Conservation (phyloP, 192 early-diverging fungal species). For the Backusella psychrophila region DNA sequence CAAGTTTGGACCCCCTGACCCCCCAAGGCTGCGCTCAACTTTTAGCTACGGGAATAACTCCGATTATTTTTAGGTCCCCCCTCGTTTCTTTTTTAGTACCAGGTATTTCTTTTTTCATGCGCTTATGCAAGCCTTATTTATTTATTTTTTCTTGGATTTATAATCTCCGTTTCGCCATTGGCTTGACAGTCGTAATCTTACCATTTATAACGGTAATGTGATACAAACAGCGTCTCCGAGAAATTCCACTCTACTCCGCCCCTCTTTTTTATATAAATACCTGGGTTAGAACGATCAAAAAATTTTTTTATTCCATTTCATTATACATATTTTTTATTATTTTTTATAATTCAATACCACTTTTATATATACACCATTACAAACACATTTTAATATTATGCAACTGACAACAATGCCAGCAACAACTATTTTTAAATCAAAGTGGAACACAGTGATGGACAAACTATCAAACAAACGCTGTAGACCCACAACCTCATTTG, state of each 20-base stretch:
- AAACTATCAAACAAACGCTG: background rate
- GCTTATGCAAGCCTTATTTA: conserved; percentile 5
- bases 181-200: conserved; percentile 12
- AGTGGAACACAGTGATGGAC: conserved; percentile 6
- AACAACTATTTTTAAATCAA: conserved; percentile 8
- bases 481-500: background rate
- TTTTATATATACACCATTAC: background rate
- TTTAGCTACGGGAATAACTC: conserved; percentile 1
- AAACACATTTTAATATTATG: background rate
- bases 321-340: background rate
- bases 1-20: background rate
- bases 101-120: conserved; percentile 3
- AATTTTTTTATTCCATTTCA: background rate
- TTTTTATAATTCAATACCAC: background rate
- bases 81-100: background rate
- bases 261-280: conserved; percentile 2
- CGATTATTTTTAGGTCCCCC: background rate
- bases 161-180: background rate
- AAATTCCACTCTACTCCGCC: background rate
- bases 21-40: background rate
- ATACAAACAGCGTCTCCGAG: background rate
- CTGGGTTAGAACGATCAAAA: background rate
- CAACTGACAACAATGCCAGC: conserved; percentile 8
- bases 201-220: background rate
- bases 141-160: background rate